A percentile compares a stretch with the other conserved stretches of the same genome.
These are phyloP conservation scores for Pueraria montana DNA, from an alignment of 306 rosid genomes.

Conservation along the genomic window DNA sequence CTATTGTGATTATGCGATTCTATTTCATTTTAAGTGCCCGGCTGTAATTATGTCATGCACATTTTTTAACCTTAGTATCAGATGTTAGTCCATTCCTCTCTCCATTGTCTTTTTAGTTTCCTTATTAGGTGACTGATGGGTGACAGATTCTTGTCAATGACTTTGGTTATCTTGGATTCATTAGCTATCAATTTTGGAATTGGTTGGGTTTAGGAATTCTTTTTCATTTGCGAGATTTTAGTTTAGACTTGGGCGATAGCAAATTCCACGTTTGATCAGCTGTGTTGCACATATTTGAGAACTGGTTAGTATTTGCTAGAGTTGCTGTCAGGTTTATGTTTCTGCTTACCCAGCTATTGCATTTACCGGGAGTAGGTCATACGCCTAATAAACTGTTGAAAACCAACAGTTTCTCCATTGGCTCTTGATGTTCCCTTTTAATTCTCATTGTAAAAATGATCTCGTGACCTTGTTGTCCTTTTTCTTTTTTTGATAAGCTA, in stretches of 20 bases:
- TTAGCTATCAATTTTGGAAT: slow-evolving; percentile 8
- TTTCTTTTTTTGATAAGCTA: neutral
- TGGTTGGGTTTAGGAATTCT: neutral
- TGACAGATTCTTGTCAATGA: slow-evolving; percentile 1
- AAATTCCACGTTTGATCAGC: neutral
- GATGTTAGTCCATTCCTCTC: slow-evolving; percentile 31
- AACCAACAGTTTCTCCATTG: neutral
- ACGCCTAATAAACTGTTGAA: neutral
- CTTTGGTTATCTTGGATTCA: slow-evolving; percentile 20
- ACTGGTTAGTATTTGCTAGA: slow-evolving; percentile 3
- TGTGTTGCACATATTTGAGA: neutral
- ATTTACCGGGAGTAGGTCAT: neutral
- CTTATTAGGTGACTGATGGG: neutral
- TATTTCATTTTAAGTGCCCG: neutral
- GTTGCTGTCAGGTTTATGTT: too few species aligned
- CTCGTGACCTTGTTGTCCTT: neutral
- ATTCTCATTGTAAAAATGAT: neutral
- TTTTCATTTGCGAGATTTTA: slow-evolving; percentile 7
- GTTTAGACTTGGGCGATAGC: neutral
- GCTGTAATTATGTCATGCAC: slow-evolving; percentile 42
- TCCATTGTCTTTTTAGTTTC: neutral
- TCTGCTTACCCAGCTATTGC: too few species aligned
- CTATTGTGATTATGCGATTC: slow-evolving; percentile 36
- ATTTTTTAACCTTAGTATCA: neutral
- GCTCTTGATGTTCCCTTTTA: neutral